A percentile compares a stretch with the other conserved stretches of the same genome.
phyloP scores from a whole-genome alignment of 345 rosid genomes.

The Acer negundo region DNA sequence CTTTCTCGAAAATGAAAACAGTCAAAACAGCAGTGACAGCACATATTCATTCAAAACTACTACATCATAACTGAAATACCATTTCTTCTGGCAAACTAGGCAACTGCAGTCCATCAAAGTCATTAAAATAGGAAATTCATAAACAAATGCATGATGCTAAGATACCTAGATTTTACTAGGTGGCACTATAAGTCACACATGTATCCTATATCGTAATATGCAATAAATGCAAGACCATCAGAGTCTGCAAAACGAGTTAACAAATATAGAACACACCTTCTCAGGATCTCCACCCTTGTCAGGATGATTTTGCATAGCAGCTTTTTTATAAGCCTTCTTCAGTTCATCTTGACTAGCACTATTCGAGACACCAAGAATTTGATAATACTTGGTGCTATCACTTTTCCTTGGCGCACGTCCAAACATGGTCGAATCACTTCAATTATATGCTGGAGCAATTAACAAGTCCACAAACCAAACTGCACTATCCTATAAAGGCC shows the following conservation, averaged over 20 bases:
- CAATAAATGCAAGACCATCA: not conserved
- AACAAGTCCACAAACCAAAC: slow-evolving; percentile 3
- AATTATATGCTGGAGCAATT: slow-evolving; percentile 6
- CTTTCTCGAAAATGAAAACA: too few species aligned
- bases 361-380: slow-evolving; percentile 51
- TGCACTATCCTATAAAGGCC: not conserved
- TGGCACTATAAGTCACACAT: not conserved
- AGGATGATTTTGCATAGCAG: slow-evolving; percentile 68
- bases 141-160: not conserved
- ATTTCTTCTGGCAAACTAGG: not conserved
- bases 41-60: not conserved
- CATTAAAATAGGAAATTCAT: not conserved
- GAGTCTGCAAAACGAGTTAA: too few species aligned
- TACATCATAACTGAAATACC: not conserved
- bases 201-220: too few species aligned
- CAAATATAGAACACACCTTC: slow-evolving; percentile 35
- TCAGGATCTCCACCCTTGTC: slow-evolving; percentile 74
- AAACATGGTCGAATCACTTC: slow-evolving; percentile 46
- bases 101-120: not conserved
- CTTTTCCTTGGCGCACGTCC: slow-evolving; percentile 42
- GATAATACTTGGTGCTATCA: slow-evolving; percentile 43
- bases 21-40: not conserved
- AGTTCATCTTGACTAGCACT: slow-evolving; percentile 52
- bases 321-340: slow-evolving; percentile 61
- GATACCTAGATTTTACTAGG: not conserved